phyloP scores from a whole-genome alignment of 1,284 basidiomycete genomes.

The Chalciporus sp. region DNA sequence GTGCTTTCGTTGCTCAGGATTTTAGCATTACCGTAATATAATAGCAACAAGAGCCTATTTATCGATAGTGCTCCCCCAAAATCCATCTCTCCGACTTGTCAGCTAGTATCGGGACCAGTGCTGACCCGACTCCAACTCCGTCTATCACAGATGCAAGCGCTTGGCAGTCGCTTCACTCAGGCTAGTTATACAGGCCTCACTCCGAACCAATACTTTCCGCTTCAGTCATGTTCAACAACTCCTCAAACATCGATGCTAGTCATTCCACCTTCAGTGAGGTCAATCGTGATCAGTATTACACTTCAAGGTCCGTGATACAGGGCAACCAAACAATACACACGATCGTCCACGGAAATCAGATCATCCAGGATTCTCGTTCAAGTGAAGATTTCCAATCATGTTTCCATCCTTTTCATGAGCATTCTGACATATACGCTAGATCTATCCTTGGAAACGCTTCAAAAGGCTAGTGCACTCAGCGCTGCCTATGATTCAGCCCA shows the following conservation, averaged over 20 bases:
- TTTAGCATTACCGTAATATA: too few relatives aligned
- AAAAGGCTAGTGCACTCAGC: constrained; percentile 20
- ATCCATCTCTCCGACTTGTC: too few relatives aligned
- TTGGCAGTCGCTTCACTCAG: too few relatives aligned
- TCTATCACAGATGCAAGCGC: too few relatives aligned
- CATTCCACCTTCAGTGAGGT: constrained; percentile 11
- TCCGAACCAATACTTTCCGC: not conserved
- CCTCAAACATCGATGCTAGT: constrained; percentile 18
- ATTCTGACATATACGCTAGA: not conserved
- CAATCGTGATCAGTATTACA: constrained; percentile 21
- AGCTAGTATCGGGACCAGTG: too few relatives aligned
- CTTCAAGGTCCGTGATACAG: constrained; percentile 6
- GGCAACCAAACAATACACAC: constrained; percentile 18
- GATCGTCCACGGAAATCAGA: constrained; percentile 17
- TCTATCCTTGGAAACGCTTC: constrained; percentile 11
- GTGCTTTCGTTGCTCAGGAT: too few relatives aligned
- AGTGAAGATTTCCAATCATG: constrained; percentile 4
- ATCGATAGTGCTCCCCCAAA: too few relatives aligned
- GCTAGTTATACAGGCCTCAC: too few relatives aligned
- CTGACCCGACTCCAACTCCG: too few relatives aligned
- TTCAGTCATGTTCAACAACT: constrained; percentile 22
- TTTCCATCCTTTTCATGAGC: not conserved
- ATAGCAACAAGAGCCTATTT: too few relatives aligned
- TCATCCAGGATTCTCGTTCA: constrained; percentile 14
- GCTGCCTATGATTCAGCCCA: constrained; percentile 22